These are phyloP conservation scores for Sarocladium strictum DNA, from an alignment of 2,329 filamentous ascomycete species.

Conservation along the genomic window DNA sequence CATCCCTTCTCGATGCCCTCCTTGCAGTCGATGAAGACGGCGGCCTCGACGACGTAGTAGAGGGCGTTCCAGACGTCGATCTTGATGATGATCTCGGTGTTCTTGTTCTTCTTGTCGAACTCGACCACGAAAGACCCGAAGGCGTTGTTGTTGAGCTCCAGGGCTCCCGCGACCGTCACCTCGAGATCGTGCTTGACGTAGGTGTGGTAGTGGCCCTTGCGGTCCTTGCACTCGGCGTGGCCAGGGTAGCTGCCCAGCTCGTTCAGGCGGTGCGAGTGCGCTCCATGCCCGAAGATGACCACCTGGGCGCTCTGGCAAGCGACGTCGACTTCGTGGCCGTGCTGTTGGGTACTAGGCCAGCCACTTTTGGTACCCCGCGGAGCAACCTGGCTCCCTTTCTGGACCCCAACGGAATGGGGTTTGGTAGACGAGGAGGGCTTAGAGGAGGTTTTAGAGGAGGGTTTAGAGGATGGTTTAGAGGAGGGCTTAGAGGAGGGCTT, in stretches of 20 bases:
- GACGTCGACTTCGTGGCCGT: slow-evolving; percentile 3
- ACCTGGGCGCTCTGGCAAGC: slow-evolving; percentile 11
- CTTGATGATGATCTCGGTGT: slow-evolving; percentile 10
- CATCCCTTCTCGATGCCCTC: slow-evolving; percentile 11
- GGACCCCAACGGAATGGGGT: too few relatives aligned
- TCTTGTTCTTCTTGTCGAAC: slow-evolving; percentile 10
- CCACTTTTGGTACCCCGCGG: too few relatives aligned
- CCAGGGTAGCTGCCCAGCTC: slow-evolving; percentile 9
- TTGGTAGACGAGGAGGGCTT: too few relatives aligned
- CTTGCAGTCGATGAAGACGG: slow-evolving; percentile 12
- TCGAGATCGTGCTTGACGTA: slow-evolving; percentile 11
- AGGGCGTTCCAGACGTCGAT: slow-evolving; percentile 10
- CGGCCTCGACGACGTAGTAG: slow-evolving; percentile 12
- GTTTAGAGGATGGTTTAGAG: too few relatives aligned
- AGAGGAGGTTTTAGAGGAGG: too few relatives aligned
- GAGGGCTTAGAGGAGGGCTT: too few relatives aligned
- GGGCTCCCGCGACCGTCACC: slow-evolving; percentile 10
- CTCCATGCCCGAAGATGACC: slow-evolving; percentile 8
- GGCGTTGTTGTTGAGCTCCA: slow-evolving; percentile 8
- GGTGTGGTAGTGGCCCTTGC: slow-evolving; percentile 12
- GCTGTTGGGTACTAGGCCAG: neutral
- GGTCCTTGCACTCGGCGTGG: neutral
- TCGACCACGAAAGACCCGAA: slow-evolving; percentile 11
- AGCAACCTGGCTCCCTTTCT: too few relatives aligned
- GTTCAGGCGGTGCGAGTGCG: slow-evolving; percentile 6